Evolutionary conservation across 164 flowering plant genomes (phyloP).

Genomic region (Paratinospora sagittata): DNA sequence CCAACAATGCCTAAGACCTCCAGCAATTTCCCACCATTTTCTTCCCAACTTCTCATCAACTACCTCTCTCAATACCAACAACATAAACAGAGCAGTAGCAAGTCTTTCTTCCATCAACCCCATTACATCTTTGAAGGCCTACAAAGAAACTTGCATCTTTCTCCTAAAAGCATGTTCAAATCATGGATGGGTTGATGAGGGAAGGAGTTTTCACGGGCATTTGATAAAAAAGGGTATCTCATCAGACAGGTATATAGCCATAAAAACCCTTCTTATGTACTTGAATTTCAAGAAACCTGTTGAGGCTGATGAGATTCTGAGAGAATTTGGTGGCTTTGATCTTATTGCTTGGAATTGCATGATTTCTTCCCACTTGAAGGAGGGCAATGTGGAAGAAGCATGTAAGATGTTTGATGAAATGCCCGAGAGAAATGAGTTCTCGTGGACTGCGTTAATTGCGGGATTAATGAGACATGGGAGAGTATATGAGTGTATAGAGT

Average conservation of each 20-base stretch:
- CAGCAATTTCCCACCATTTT: conserved; percentile 1
- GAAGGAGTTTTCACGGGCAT: conserved; percentile 38
- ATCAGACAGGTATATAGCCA: conserved; percentile 16
- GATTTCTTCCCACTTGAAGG: conserved; percentile 1
- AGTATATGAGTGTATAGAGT: conserved; percentile 25
- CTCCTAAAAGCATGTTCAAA: conserved; percentile 28
- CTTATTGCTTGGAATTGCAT: conserved; percentile 28
- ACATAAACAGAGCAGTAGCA: conserved; percentile 22
- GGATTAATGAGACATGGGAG: conserved; percentile 23
- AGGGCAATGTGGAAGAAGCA: conserved; percentile 15
- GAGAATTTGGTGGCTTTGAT: conserved; percentile 19
- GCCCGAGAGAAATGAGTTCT: conserved; percentile 39
- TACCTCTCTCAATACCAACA: conserved; percentile 12
- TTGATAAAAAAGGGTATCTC: conserved; percentile 39
- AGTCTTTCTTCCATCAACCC: conserved; percentile 26
- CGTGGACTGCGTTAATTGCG: conserved; percentile 17
- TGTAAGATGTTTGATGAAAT: conserved; percentile 25
- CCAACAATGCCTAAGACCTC: conserved; percentile 5
- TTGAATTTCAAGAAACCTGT: conserved; percentile 17
- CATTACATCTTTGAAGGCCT: conserved; percentile 22
- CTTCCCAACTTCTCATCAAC: conserved; percentile 13
- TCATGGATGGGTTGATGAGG: conserved; percentile 26
- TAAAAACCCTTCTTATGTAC: conserved; percentile 26
- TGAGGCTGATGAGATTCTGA: conserved; percentile 15
- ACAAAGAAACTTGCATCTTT: conserved; percentile 23